Percentiles rank a stretch among this genome's conserved stretches.
Evolutionary conservation across 805 yeast species (phyloP).

Genomic region (Nakazawaea holstii): DNA sequence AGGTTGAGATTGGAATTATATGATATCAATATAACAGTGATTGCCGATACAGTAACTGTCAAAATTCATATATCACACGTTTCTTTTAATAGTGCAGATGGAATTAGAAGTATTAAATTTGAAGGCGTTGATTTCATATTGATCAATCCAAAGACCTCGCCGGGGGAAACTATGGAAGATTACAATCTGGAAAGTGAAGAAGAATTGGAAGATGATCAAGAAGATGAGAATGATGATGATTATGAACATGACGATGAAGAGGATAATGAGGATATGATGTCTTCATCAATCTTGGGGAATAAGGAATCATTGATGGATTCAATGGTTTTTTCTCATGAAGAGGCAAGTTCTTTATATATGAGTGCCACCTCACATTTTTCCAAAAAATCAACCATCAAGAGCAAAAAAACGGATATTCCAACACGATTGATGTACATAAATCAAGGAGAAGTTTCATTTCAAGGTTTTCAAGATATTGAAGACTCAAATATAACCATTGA

Average conservation of each 20-base stretch:
- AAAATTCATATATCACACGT: slow-evolving; percentile 28
- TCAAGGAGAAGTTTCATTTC: slow-evolving; percentile 35
- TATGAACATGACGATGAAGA: slow-evolving; percentile 21
- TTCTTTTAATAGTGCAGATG: slow-evolving; percentile 36
- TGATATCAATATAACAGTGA: slow-evolving; percentile 40
- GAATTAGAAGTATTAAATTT: slow-evolving; percentile 35
- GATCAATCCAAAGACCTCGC: slow-evolving; percentile 32
- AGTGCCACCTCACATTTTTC: slow-evolving; percentile 64
- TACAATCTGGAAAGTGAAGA: slow-evolving; percentile 6
- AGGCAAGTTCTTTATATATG: slow-evolving; percentile 72
- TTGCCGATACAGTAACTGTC: slow-evolving; percentile 38
- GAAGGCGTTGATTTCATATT: slow-evolving; percentile 35
- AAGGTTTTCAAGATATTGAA: slow-evolving; percentile 33
- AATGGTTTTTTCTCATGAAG: slow-evolving; percentile 60
- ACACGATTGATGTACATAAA: slow-evolving; percentile 27
- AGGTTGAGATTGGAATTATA: slow-evolving; percentile 47
- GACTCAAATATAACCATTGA: slow-evolving; percentile 35
- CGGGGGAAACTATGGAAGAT: slow-evolving; percentile 18
- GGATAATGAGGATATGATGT: slow-evolving; percentile 24
- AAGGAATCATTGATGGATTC: slow-evolving; percentile 38
- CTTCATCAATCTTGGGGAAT: slow-evolving; percentile 21
- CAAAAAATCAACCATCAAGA: slow-evolving; percentile 9
- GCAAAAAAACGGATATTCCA: slow-evolving; percentile 2
- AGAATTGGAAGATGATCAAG: slow-evolving; percentile 5
- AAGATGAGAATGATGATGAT: slow-evolving; percentile 20